Evolutionary conservation across 108 stramenopile genomes (phyloP), one percentile per base, ranked within the genome.

Genomic region (Thalassiosira profunda): DNA sequence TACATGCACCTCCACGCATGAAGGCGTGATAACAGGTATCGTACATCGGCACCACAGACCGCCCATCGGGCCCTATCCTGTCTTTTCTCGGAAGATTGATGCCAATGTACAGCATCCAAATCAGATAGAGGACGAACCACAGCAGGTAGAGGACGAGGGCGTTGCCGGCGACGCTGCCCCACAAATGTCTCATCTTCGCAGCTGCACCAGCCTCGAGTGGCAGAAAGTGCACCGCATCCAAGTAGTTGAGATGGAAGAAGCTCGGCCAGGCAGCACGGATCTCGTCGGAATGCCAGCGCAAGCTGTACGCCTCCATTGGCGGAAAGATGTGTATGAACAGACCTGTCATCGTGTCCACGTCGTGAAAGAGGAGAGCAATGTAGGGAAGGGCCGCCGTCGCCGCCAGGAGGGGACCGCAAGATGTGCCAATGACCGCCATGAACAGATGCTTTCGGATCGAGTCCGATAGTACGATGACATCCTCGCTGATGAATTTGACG

Each of bases 241-340:
- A 41, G 29, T 72, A 73, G 18, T 57, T 44, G 51, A 84, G 51
- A 36, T 61, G 46, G 53, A 87, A 87, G 17, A 84, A 34, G 17
- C 7, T 36, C 2, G 84, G 84, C 81, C 83, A 87, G 3, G 81
- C 57, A 24, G 63, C 62, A 15, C 28, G 62, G 4, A 84, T 72
- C 30, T 66, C 52, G 21, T 43, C 52, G 2, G 47, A 30, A 33
- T 84, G 62, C 86, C 86, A 87, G 59, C 74, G 42, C 15, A 80
- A 70, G 12, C 77, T 84, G 49, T 87, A 87, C 62, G 80, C 67
- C 14, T 71, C 52, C 81, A 87, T 72, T 3, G 81, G 69, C 0
- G 86, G 86, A 63, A 84, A 75, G 20, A 83, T 9, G 49, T 87
- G 86, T 35, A 87, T 87, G 20, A 87, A 80, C 5, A 84, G 36